A percentile compares a stretch with the other conserved stretches of the same genome.
phyloP scores from a whole-genome alignment of 192 early-diverging fungal genomes.

The Gamsiella multidivaricata region DNA sequence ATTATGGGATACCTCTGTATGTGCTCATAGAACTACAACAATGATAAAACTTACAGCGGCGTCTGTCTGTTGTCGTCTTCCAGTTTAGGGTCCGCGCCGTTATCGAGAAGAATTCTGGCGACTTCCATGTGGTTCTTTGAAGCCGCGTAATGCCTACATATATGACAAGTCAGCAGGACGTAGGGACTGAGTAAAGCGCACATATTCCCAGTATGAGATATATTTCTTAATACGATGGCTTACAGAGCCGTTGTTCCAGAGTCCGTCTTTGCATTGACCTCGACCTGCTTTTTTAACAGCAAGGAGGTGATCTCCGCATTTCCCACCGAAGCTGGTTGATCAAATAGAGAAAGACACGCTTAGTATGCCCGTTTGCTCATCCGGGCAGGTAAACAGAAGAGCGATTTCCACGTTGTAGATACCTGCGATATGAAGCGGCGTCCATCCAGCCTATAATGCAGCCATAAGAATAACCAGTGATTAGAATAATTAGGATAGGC shows the following conservation, averaged over 20 bases:
- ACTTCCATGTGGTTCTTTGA: conserved; percentile 69
- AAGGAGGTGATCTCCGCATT: conserved; percentile 44
- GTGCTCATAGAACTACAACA: background rate
- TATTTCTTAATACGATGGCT: background rate
- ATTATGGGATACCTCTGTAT: background rate
- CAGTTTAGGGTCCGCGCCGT: conserved; percentile 59
- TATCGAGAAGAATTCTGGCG: conserved; percentile 54
- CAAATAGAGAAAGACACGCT: background rate
- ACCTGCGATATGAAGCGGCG: conserved; percentile 67
- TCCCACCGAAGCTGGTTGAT: conserved; percentile 58
- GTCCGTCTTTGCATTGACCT: conserved; percentile 60
- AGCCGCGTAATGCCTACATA: conserved; percentile 64
- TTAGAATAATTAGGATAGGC: background rate
- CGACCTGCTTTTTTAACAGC: conserved; percentile 53
- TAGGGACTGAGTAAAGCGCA: background rate
- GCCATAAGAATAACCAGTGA: background rate
- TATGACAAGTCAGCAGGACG: background rate
- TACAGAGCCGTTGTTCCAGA: conserved; percentile 64
- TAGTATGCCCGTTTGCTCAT: background rate
- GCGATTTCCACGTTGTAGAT: background rate
- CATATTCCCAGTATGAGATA: background rate
- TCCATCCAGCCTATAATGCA: conserved; percentile 59
- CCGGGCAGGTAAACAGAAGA: background rate
- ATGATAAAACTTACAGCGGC: conserved; percentile 56
- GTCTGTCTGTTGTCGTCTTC: conserved; percentile 61